A percentile compares a stretch with the other conserved stretches of the same genome.
Evolutionary conservation across 257 asterid species (phyloP).

Genomic region (Solanum virginianum): DNA sequence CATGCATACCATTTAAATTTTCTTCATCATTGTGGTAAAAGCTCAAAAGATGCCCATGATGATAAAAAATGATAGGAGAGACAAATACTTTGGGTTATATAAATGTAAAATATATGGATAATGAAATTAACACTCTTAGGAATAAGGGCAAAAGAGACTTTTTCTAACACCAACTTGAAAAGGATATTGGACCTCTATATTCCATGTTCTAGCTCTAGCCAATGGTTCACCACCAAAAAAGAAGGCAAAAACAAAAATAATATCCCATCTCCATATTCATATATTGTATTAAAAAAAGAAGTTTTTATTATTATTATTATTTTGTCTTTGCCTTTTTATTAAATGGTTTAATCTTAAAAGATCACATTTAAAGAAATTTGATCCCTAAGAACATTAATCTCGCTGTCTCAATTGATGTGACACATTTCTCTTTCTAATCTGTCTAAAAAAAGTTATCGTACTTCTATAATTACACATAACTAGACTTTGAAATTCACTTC

Average conservation of each 20-base stretch:
- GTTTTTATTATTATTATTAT: neutral
- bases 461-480: neutral
- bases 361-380: neutral
- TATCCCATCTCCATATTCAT: neutral
- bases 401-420: neutral
- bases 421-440: neutral
- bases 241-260: neutral
- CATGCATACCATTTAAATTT: neutral
- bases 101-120: too few species aligned
- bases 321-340: neutral
- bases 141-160: neutral
- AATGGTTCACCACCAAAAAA: neutral
- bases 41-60: neutral
- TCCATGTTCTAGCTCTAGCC: neutral
- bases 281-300: neutral
- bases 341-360: neutral
- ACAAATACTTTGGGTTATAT: too few species aligned
- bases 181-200: neutral
- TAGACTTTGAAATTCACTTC: neutral
- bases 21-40: neutral
- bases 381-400: neutral
- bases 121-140: neutral
- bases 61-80: too few species aligned
- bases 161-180: neutral
- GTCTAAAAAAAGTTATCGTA: neutral